Evolutionary conservation across 2,329 filamentous ascomycete genomes (phyloP).

Genomic region (Coniochaeta pulveracea): DNA sequence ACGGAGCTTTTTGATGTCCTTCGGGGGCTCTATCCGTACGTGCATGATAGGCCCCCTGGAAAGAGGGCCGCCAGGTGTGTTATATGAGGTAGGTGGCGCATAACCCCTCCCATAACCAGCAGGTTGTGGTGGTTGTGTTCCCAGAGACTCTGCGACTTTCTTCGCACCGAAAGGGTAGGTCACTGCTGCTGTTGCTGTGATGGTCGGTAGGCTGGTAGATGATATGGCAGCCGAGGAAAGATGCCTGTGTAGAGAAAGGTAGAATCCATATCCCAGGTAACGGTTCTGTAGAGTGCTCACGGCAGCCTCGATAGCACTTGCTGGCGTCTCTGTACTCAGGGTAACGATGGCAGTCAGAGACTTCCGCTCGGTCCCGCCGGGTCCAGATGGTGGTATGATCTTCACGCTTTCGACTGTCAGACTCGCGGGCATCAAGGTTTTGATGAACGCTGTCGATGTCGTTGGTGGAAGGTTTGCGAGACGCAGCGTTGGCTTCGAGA

Average conservation of each 20-base stretch:
- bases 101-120: conserved; percentile 48
- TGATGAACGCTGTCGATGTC: conserved; percentile 48
- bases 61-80: conserved; percentile 26
- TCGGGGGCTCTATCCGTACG: conserved; percentile 64
- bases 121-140: conserved; percentile 21
- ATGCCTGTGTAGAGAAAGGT: conserved; percentile 70
- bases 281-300: conserved; percentile 71
- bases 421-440: conserved; percentile 44
- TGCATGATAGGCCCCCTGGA: conserved; percentile 41
- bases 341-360: conserved; percentile 71
- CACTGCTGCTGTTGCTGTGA: conserved; percentile 31
- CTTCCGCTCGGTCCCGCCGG: conserved; percentile 51
- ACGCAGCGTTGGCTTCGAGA: conserved; percentile 51
- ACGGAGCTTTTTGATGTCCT: conserved; percentile 66
- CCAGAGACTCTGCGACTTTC: conserved; percentile 34
- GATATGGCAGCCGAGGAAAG: conserved; percentile 63
- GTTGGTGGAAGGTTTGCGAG: conserved; percentile 49
- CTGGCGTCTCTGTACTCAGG: conserved; percentile 67
- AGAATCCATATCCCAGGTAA: conserved; percentile 77
- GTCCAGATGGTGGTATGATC: conserved; percentile 45
- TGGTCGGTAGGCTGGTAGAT: conserved; percentile 21
- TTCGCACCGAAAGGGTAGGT: conserved; percentile 72
- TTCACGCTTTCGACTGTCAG: conserved; percentile 64
- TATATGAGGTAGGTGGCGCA: conserved; percentile 66
- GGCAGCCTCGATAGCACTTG: conserved; percentile 69